phyloP scores from a whole-genome alignment of 116 monocot species.

The Posidonia oceanica region DNA sequence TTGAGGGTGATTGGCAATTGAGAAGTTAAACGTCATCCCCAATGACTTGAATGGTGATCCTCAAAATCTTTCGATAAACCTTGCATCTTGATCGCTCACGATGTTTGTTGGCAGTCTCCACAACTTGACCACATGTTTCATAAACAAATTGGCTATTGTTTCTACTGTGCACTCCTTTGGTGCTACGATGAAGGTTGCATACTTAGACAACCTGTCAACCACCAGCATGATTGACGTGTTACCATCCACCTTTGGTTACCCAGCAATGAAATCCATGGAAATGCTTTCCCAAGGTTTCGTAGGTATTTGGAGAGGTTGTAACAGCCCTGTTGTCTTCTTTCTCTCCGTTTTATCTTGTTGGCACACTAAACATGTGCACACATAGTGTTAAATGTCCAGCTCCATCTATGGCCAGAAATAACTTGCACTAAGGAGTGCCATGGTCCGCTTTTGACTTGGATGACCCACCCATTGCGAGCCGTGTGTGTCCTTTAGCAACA shows the following conservation, averaged over 20 bases:
- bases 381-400: not conserved
- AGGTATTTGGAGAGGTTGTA: not conserved
- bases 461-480: not conserved
- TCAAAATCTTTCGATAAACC: too few species aligned
- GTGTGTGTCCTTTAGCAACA: not conserved
- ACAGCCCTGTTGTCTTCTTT: not conserved
- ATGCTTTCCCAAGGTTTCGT: not conserved
- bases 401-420: not conserved
- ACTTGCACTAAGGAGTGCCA: not conserved
- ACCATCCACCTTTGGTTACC: not conserved
- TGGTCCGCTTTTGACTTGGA: not conserved
- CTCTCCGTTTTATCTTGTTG: not conserved
- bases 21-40: too few species aligned
- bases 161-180: not conserved
- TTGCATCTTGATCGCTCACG: conserved; percentile 3
- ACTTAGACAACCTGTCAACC: not conserved
- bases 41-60: too few species aligned
- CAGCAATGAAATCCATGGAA: conserved; percentile 2
- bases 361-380: not conserved
- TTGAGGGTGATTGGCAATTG: too few species aligned
- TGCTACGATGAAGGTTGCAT: conserved; percentile 3
- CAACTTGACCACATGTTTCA: conserved; percentile 1
- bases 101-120: conserved; percentile 5
- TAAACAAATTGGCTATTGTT: not conserved
- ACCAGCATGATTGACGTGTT: not conserved